Conservation (phyloP, 495 filamentous ascomycete species). For the Sabuloglossum arenarium region DNA sequence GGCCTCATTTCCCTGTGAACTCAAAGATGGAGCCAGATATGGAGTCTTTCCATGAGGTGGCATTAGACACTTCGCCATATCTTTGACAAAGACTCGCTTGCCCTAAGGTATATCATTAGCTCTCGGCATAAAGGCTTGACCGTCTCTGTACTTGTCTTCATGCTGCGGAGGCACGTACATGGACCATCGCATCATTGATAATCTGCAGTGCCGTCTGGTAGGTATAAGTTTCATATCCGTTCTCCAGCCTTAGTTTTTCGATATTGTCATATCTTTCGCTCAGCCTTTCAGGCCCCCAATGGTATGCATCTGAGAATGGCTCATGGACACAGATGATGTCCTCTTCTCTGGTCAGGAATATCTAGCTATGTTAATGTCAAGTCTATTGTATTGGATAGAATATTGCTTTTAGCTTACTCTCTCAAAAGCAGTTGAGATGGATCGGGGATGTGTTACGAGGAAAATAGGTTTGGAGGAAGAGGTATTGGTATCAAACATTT, state of each 20-base stretch:
- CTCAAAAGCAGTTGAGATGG: slow-evolving; percentile 93
- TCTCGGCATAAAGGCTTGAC: background rate
- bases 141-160: background rate
- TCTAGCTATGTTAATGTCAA: slow-evolving; percentile 24
- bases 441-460: slow-evolving; percentile 76
- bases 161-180: slow-evolving; percentile 9
- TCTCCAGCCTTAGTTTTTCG: slow-evolving; percentile 23
- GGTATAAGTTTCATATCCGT: slow-evolving; percentile 51
- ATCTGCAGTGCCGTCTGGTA: slow-evolving; percentile 50
- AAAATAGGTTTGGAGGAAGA: slow-evolving; percentile 50
- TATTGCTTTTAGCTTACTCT: slow-evolving; percentile 31
- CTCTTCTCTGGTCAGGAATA: slow-evolving; percentile 85
- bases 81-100: slow-evolving; percentile 93
- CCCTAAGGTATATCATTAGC: slow-evolving; percentile 20
- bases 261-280: slow-evolving; percentile 55
- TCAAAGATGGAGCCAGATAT: slow-evolving; percentile 53
- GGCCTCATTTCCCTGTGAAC: slow-evolving; percentile 15
- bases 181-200: slow-evolving; percentile 49
- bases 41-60: slow-evolving; percentile 46
- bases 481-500: no score
- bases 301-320: slow-evolving; percentile 94
- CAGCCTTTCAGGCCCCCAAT: slow-evolving; percentile 78
- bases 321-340: slow-evolving; percentile 73
- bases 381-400: background rate
- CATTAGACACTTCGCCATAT: slow-evolving; percentile 76